Evolutionary conservation across 2,329 filamentous ascomycete species (phyloP), one percentile per base, ranked within the genome.

Genomic region (Daldinia sp.): DNA sequence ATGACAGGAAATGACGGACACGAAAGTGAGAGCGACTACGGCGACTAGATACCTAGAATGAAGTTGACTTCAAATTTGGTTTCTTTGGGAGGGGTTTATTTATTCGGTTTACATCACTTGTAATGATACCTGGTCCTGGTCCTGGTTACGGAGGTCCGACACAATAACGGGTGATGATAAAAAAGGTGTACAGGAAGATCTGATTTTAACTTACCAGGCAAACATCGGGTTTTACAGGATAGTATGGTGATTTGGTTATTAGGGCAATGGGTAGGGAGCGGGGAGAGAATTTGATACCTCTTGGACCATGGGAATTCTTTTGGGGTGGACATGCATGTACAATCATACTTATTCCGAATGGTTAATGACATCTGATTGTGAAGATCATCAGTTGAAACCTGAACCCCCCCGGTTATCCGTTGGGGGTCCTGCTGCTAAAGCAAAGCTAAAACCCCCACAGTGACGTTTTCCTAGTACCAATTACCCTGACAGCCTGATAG

Each of bases 1-100:
- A 74, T 84, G 67, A 78, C 74, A 2, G 76, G 76, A 6, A 68
- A 69, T 4, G 74, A 75, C 41, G 75, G 74, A 41, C 58, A 71
- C 15, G 63, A 60, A 39, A 79, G 77, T 37, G 78, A 79, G 46
- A 79, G 77, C 59, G 78, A 81, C 20, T 81, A 81, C 33, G 79
- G 73, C 12, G 74, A 76, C 9, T 69, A 57, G 35, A 39, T 35
- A 15, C 20, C 20, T 39, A 39, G 50, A 56, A n/a, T 1, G 7
- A 50, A 46, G n/a, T 18, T 2, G 23, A 23, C 1, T 51, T 51
- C 18, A 18, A 9, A n/a, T 33, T 51, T 51, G 13, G 48, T 46
- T 42, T 18, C 13, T 5, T 42, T 15, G 23, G 12, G 35, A 9
- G 26, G 48, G 48, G 28, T 4, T 54, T 23, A 54, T 37, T 37